Base-by-base conservation (phyloP, 805 yeast genomes). In the Millerozyma acaciae region DNA sequence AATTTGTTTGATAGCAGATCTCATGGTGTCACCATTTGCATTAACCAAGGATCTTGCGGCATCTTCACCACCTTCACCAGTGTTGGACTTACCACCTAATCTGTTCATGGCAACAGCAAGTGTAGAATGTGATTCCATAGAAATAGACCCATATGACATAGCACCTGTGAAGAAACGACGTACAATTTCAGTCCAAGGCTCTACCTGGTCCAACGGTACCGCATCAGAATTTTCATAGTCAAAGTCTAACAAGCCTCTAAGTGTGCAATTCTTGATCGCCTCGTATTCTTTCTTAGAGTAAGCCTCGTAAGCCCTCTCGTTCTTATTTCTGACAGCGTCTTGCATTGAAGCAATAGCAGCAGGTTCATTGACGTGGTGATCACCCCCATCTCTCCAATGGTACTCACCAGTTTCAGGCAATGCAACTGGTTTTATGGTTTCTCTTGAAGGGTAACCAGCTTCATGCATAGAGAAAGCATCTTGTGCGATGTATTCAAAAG, bases 1-100 rank as follows among this genome's bases (percentile, higher is more conserved):
- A 59, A 90, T 84, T 67, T 90, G 98, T 68, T 90, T 90, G 59
- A 90, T 90, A 16, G 97, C 87, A n/a, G 97, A 89, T 62, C 97
- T 78, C 96, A 90, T 93, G 6, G 97, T 87, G 60, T 93, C 97
- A 53, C 97, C 97, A 49, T 85, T 85, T 32, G 76, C 81, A 40
- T 76, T 74, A 14, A 82, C 83, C 33, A 73, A 68, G 5, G 96
- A 84, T 50, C 97, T 76, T 55, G 89, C 96, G 30, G 93, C 77
- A 55, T 90, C 97, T 64, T 90, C 98, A 71, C 98, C 98, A 72
- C 98, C 98, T 71, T 90, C 98, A 70, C 98, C 98, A 42, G 97
- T 89, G 62, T 90, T 90, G 30, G 96, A 87, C 64, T 89, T 93
- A 48, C 97, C 98, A 34, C 97, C 97, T 44, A 90, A 73, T 59